A percentile compares a stretch with the other conserved stretches of the same genome.
Conservation (phyloP, 257 asterid species). For the Rubia yunnanensis region DNA sequence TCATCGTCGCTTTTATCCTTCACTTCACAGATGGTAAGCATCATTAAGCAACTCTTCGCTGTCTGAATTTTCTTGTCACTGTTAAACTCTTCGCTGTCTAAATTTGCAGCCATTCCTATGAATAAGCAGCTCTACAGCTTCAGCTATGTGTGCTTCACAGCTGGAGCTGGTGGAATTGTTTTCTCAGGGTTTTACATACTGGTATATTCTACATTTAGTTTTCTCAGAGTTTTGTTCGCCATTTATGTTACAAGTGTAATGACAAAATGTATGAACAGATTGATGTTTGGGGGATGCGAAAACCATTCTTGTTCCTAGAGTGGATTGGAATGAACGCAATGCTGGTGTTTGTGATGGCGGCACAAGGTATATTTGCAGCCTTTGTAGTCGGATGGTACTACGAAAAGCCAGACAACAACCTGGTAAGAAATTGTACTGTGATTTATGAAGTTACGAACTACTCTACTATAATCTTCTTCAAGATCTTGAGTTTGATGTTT, state of each 20-base stretch:
- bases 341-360: constrained; percentile 89
- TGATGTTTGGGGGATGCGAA: constrained; percentile 56
- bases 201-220: constrained; percentile 28
- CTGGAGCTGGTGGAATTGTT: constrained; percentile 83
- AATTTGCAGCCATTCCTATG: constrained; percentile 65
- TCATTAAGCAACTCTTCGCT: too few relatives aligned
- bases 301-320: constrained; percentile 72
- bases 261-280: constrained; percentile 27
- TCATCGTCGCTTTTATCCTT: constrained; percentile 45
- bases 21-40: constrained; percentile 75
- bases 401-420: constrained; percentile 42
- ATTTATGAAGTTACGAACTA: not conserved
- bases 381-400: constrained; percentile 79
- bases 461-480: not conserved
- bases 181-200: constrained; percentile 61
- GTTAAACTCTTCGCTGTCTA: too few relatives aligned
- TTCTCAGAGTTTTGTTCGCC: not conserved
- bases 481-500: not conserved
- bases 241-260: not conserved
- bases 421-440: constrained; percentile 26
- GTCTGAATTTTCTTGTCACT: too few relatives aligned
- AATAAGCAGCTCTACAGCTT: constrained; percentile 88
- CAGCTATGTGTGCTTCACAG: constrained; percentile 85
- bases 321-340: constrained; percentile 97
- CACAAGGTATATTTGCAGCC: constrained; percentile 70